Base-by-base conservation (phyloP, 257 asterid species). In the Plantago ovata region DNA sequence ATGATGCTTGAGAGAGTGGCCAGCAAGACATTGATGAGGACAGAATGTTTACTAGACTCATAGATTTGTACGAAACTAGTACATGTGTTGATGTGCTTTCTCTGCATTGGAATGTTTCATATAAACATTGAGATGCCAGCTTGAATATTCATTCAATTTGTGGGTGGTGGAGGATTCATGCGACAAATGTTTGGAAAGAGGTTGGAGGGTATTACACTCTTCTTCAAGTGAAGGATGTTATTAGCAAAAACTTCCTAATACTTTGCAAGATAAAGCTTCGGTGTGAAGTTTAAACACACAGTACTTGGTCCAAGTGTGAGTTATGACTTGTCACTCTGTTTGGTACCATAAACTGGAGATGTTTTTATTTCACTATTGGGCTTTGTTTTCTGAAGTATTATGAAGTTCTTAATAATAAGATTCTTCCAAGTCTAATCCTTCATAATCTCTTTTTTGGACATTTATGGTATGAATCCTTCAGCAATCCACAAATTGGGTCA, bases 141-240 rank as follows among this genome's bases (percentile, higher is more conserved):
- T 46, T 46, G 51, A 46, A 10, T 14, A 46, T 6, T 9, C 21
- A 46, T 46, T 46, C 19, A 21, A 6, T 46, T 21, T 46, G 20
- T 46, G 51, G 51, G 10, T 46, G 51, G 10, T 46, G 51, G 20
- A 46, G 51, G 51, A 46, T 46, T 46, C 9, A 46, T 46, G 20
- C 51, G 51, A 7, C 3, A 46, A 15, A 21, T 46, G 36, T 0
- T 28, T 28, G 4, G 36, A 28, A 28, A 28, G 36, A 28, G 3
- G 7, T 28, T 28, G 36, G 36, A n/a, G n/a, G n/a, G n/a, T n/a
- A 28, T 28, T 28, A 3, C 6, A 4, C 7, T 28, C 7, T 28
- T 28, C 7, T 28, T 3, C 36, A 28, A 28, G 36, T 28, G 7
- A 28, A 28, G 36, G 36, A 28, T 28, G 7, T 28, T 28, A 28